Evolutionary conservation across 2,329 filamentous ascomycete species (phyloP).

Genomic region (Coniochaeta sp.): DNA sequence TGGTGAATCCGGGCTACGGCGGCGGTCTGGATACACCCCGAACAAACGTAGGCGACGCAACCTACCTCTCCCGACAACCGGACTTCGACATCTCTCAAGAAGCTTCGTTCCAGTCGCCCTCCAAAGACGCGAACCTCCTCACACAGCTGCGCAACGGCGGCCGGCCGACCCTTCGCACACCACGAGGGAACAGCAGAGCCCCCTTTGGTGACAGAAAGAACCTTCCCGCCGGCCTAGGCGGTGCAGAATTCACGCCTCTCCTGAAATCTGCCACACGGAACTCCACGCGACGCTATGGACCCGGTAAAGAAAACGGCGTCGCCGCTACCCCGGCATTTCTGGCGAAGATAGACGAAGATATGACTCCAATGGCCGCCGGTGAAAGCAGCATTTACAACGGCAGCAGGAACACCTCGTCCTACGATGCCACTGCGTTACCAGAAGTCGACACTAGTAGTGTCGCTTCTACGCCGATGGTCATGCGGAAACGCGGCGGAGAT

Average conservation of each 20-base stretch:
- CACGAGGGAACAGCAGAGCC: slow-evolving; percentile 54
- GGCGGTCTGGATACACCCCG: slow-evolving; percentile 75
- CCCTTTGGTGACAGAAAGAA: slow-evolving; percentile 67
- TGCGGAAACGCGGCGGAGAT: slow-evolving; percentile 53
- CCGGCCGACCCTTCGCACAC: slow-evolving; percentile 60
- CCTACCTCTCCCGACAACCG: slow-evolving; percentile 61
- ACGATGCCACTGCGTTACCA: slow-evolving; percentile 67
- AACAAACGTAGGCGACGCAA: slow-evolving; percentile 77
- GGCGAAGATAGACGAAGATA: slow-evolving; percentile 59
- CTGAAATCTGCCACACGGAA: slow-evolving; percentile 73
- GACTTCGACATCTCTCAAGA: slow-evolving; percentile 83
- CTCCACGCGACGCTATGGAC: slow-evolving; percentile 54
- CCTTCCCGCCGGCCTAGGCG: slow-evolving; percentile 54
- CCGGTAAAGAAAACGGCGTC: slow-evolving; percentile 54
- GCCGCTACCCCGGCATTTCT: slow-evolving; percentile 62
- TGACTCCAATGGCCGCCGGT: slow-evolving; percentile 65
- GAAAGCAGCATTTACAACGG: slow-evolving; percentile 65
- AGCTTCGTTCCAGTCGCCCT: slow-evolving; percentile 76
- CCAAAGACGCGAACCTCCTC: slow-evolving; percentile 68
- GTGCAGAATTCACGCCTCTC: slow-evolving; percentile 86
- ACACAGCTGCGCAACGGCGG: slow-evolving; percentile 65
- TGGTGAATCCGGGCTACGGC: slow-evolving; percentile 57
- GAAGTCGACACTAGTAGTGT: slow-evolving; percentile 67
- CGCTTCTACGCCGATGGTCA: slow-evolving; percentile 73
- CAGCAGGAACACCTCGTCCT: slow-evolving; percentile 54